Percentiles rank a stretch among this genome's conserved stretches.
Evolutionary conservation across 306 rosid genomes (phyloP).

Genomic region (Cercis canadensis): DNA sequence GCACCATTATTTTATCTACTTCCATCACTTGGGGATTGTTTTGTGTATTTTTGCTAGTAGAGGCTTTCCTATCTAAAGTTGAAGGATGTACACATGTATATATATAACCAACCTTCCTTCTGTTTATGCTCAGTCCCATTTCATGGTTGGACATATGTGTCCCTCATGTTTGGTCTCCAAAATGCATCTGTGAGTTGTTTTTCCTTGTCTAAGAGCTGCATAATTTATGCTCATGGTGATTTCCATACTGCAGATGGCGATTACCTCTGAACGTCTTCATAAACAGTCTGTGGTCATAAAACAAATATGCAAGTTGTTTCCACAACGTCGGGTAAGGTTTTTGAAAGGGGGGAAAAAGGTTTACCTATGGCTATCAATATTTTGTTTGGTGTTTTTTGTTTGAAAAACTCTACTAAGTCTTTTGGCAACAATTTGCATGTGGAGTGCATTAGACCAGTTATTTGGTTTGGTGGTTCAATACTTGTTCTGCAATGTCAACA

Average conservation of each 20-base stretch:
- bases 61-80: slow-evolving; percentile 25
- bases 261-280: slow-evolving; percentile 91
- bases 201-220: slow-evolving; percentile 21
- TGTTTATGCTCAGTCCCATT: slow-evolving; percentile 24
- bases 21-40: slow-evolving; percentile 28
- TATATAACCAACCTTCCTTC: slow-evolving; percentile 20
- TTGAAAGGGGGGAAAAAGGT: background rate
- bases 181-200: slow-evolving; percentile 16
- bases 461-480: background rate
- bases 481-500: background rate
- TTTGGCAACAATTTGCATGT: too few species aligned
- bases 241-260: slow-evolving; percentile 75
- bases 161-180: slow-evolving; percentile 21
- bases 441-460: too few species aligned
- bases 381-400: background rate
- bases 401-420: too few species aligned
- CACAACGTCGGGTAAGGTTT: slow-evolving; percentile 83
- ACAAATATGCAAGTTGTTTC: slow-evolving; percentile 93
- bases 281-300: slow-evolving; percentile 87
- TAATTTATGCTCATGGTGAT: slow-evolving; percentile 24
- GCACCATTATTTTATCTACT: slow-evolving; percentile 39
- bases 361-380: slow-evolving; percentile 17
- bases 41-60: slow-evolving; percentile 10
- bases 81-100: background rate
- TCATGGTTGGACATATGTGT: slow-evolving; percentile 20